A percentile compares a stretch with the other conserved stretches of the same genome.
phyloP scores from a whole-genome alignment of 2,329 filamentous ascomycete genomes.

The Fusarium oxysporum region DNA sequence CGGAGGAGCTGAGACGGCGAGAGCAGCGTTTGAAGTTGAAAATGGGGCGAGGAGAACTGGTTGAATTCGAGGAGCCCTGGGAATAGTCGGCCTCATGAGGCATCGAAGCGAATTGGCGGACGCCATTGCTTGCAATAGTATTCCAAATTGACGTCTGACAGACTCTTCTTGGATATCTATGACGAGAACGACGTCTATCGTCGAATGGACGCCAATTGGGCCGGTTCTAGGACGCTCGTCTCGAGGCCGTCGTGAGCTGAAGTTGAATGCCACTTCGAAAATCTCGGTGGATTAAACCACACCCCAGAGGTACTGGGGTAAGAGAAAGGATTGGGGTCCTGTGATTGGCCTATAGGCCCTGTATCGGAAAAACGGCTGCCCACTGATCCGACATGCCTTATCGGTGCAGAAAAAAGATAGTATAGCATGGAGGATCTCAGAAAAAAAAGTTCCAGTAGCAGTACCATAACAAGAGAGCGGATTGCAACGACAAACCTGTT shows the following conservation, averaged over 20 bases:
- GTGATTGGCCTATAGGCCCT: slow-evolving; percentile 33
- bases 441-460: slow-evolving; percentile 43
- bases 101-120: slow-evolving; percentile 56
- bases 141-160: not conserved
- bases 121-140: slow-evolving; percentile 49
- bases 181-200: slow-evolving; percentile 24
- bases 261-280: slow-evolving; percentile 45
- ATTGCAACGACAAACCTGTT: slow-evolving; percentile 13
- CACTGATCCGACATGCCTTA: slow-evolving; percentile 47
- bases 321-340: not conserved
- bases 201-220: slow-evolving; percentile 48
- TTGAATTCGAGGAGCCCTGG: slow-evolving; percentile 50
- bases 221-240: slow-evolving; percentile 40
- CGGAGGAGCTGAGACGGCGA: slow-evolving; percentile 47
- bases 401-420: slow-evolving; percentile 41
- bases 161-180: slow-evolving; percentile 11
- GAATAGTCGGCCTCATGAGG: slow-evolving; percentile 54
- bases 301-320: slow-evolving; percentile 26
- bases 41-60: slow-evolving; percentile 54
- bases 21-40: slow-evolving; percentile 50
- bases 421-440: not conserved
- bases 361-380: slow-evolving; percentile 42
- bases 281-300: slow-evolving; percentile 45
- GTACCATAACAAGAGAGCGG: slow-evolving; percentile 14
- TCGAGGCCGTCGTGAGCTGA: slow-evolving; percentile 42